Evolutionary conservation across 306 rosid species (phyloP).

Genomic region (Pyrus betulifolia): DNA sequence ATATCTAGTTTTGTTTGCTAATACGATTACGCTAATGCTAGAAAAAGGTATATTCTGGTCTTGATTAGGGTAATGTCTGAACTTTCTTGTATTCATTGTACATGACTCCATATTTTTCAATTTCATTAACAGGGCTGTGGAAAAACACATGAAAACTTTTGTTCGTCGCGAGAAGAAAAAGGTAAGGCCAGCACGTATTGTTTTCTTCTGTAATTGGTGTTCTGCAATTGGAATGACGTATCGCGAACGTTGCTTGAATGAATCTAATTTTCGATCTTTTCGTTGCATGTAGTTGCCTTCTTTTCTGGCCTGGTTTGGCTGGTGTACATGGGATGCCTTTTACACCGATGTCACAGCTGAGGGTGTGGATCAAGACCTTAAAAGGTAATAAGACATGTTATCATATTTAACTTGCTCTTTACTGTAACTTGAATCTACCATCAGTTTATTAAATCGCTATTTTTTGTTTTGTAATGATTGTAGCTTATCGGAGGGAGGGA

Average conservation of each 20-base stretch:
- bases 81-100: neutral
- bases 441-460: neutral
- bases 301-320: slow-evolving; percentile 87
- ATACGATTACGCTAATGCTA: neutral
- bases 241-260: neutral
- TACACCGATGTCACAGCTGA: slow-evolving; percentile 95
- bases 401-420: neutral
- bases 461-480: slow-evolving; percentile 23
- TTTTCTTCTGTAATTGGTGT: neutral
- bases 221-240: neutral
- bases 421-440: neutral
- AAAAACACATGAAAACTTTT: slow-evolving; percentile 78
- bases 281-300: slow-evolving; percentile 61
- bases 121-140: slow-evolving; percentile 53
- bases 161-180: slow-evolving; percentile 85
- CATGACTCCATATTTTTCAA: slow-evolving; percentile 9
- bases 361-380: slow-evolving; percentile 81
- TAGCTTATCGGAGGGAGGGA: slow-evolving; percentile 78
- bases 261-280: slow-evolving; percentile 21
- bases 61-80: neutral
- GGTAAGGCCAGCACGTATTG: slow-evolving; percentile 29
- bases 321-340: slow-evolving; percentile 99
- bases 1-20: neutral
- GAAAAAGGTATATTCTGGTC: neutral
- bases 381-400: slow-evolving; percentile 42